Evolutionary conservation across 768 basidiomycete species (phyloP).

Genomic region (Hericium rajendrae): DNA sequence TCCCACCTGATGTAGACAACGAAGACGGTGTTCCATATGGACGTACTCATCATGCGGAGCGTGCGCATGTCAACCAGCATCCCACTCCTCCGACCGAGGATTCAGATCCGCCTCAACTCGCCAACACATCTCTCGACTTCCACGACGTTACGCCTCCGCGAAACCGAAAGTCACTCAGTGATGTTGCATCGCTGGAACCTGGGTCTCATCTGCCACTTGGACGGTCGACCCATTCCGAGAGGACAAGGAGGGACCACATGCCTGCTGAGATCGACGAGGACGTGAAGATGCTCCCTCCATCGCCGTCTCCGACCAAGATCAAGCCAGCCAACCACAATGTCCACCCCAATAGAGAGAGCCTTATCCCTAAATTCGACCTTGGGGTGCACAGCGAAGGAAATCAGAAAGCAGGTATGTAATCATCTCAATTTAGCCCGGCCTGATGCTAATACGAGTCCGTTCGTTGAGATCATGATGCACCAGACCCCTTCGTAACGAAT

Average conservation of each 20-base stretch:
- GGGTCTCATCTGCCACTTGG: slow-evolving; percentile 26
- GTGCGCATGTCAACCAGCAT: slow-evolving; percentile 28
- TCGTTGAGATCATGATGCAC: slow-evolving; percentile 16
- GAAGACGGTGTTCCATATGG: slow-evolving; percentile 59
- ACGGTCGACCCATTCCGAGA: slow-evolving; percentile 31
- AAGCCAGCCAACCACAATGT: slow-evolving; percentile 1
- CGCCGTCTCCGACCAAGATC: slow-evolving; percentile 35
- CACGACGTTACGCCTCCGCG: slow-evolving; percentile 13
- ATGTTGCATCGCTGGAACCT: slow-evolving; percentile 5
- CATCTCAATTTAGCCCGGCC: not conserved
- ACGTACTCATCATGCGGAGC: slow-evolving; percentile 50
- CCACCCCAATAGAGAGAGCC: slow-evolving; percentile 19
- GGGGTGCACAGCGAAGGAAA: slow-evolving; percentile 10
- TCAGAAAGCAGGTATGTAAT: slow-evolving; percentile 2
- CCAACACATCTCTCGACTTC: slow-evolving; percentile 8
- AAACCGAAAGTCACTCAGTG: not conserved
- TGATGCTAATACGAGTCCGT: not conserved
- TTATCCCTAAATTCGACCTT: slow-evolving; percentile 26
- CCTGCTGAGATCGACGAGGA: slow-evolving; percentile 28
- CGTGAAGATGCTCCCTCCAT: slow-evolving; percentile 36
- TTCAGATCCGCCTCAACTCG: not conserved
- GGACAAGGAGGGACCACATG: slow-evolving; percentile 14
- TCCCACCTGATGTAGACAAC: slow-evolving; percentile 49
- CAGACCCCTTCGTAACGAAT: slow-evolving; percentile 17
- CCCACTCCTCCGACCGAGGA: slow-evolving; percentile 13